Evolutionary conservation across 805 yeast genomes (phyloP), one percentile per base, ranked within the genome.

Genomic region (Wickerhamomyces kurtzmanii): DNA sequence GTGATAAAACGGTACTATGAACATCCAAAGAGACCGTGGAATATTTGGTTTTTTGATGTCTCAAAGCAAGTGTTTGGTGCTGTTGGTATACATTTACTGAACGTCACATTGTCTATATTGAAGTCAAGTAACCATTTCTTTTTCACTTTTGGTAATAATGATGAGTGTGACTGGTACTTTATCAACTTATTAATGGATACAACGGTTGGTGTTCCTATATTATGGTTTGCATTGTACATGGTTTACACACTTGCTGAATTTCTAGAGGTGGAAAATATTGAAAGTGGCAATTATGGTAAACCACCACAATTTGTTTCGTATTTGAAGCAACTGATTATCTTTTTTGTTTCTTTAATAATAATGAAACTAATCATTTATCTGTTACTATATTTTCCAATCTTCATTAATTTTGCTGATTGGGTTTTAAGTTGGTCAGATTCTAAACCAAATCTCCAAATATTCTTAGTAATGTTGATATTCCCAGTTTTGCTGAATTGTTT

Each of bases 81-180:
- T 0, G 51, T 82, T 16, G 84, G 87, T 2, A 69, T 89, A 2
- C 98, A 89, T 49, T 59, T 80, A 7, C 57, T 87, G 45, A 89
- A 89, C 43, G 64, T 89, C 8, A 51, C 72, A 10, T 57, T 84
- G 24, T 79, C 95, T 21, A 68, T 85, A 6, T 32, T 84, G 22
- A 51, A 54, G 30, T 62, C 64, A 8, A 59, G 49, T 31, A 37
- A 52, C 15, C 49, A 55, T 3, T 29, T 23, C 2, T 17, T 32
- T 8, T 11, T 39, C 12, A 6, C 33, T 20, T 12, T 18, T 9
- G 57, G 49, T 4, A 67, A 59, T 20, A 71, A 67, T 27, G 77
- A 76, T 36, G 94, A 95, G 6, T 91, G 97, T 53, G 89, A 84
- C 41, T 91, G 96, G 91, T 89, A 91, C 57, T 89, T 89, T 47